A percentile compares a stretch with the other conserved stretches of the same genome.
phyloP scores from a whole-genome alignment of 1,284 basidiomycete genomes.

The Phaffia rhodozyma region DNA sequence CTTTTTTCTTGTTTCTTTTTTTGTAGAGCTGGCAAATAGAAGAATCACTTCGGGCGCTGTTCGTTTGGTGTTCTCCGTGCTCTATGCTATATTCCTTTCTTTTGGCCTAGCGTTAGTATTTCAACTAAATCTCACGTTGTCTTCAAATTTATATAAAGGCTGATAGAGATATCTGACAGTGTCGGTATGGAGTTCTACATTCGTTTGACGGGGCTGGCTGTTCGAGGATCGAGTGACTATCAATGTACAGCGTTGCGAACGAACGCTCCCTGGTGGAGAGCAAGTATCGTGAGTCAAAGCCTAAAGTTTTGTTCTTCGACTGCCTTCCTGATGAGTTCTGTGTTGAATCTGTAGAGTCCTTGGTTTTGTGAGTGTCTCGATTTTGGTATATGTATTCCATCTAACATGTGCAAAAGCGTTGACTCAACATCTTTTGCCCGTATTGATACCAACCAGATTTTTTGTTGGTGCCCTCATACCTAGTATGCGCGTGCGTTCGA shows the following conservation, averaged over 20 bases:
- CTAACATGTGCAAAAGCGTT: too few species aligned
- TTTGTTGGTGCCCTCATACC: constrained; percentile 63
- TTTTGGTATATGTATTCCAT: too few species aligned
- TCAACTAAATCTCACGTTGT: too few species aligned
- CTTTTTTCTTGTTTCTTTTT: too few species aligned
- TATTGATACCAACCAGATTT: too few species aligned
- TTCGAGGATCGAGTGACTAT: constrained; percentile 50
- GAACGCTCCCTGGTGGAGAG: constrained; percentile 36
- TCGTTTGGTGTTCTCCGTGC: constrained; percentile 65
- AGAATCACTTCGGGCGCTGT: constrained; percentile 69
- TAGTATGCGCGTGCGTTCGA: constrained; percentile 53
- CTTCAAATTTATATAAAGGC: too few species aligned
- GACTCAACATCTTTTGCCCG: too few species aligned
- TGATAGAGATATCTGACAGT: too few species aligned
- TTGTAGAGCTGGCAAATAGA: constrained; percentile 43
- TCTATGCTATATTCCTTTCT: constrained; percentile 64
- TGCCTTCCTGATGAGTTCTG: neutral
- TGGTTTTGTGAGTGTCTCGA: constrained; percentile 50
- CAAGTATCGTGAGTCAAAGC: constrained; percentile 35
- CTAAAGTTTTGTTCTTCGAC: constrained; percentile 30
- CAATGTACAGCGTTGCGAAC: constrained; percentile 47
- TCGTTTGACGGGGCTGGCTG: constrained; percentile 40
- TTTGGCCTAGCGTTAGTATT: constrained; percentile 53
- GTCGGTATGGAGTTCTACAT: constrained; percentile 61
- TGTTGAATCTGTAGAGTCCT: neutral